Base-by-base conservation (phyloP, 306 rosid genomes). In the Astragalus glycyphyllos region DNA sequence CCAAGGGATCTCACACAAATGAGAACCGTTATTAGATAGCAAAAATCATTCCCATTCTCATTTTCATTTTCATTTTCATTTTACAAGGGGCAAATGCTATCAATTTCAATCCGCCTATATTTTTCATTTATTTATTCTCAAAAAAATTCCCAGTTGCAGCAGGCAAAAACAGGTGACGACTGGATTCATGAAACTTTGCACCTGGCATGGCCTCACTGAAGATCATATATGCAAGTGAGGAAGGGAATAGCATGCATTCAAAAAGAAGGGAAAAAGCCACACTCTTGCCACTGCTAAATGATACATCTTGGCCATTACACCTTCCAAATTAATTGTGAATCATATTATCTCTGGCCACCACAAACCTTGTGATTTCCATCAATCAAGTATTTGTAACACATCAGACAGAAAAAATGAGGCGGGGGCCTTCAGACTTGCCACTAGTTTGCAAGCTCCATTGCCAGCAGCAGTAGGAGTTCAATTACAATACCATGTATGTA, bases 401-500 rank as follows among this genome's bases (percentile, higher is more conserved):
- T 46, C 58, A 11, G 50, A 51, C 76, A 12, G 58, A 79, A 67
- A 58, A 1, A 17, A 53, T 29, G 7, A 2, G 20, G 4, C 54
- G 65, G 7, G 4, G 20, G 4, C 54, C 74, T 75, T 75, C 58
- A 31, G 20, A 48, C 40, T 65, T 53, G 65, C 65, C 75, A 63
- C 77, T 32, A 76, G 9, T 65, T 41, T 31, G 78, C 53, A 35
- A 63, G 53, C 67, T 65, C 64, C 75, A 60, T 40, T 44, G 65
- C 50, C 40, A 84, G 51, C 74, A 57, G 68, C 66, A 77, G 71
- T 34, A 55, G 69, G 65, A 40, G 54, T 37, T 58, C 59, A 69
- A 37, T 46, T 57, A 66, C 69, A 73, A 59, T 60, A 71, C 63
- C 78, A 66, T 78, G 45, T 71, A 44, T 59, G 42, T 53, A n/a